Evolutionary conservation across 768 basidiomycete species (phyloP), one percentile per base, ranked within the genome.

Genomic region (Gyrodon lividus): DNA sequence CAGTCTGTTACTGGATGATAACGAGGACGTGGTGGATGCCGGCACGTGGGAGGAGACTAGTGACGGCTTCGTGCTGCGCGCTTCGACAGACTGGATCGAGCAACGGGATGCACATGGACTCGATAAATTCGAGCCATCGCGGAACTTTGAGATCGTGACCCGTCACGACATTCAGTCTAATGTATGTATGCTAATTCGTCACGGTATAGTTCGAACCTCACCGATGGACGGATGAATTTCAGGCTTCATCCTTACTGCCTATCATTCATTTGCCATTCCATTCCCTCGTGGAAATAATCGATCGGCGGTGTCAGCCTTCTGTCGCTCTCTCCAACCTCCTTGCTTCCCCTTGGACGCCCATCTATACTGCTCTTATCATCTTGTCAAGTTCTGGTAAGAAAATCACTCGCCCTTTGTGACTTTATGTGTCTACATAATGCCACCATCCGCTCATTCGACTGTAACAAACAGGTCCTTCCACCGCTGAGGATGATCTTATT

Each of bases 51-150:
- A 85, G 59, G 73, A 75, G 19, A 68, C 69, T 17, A 67, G 66
- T 13, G 60, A 73, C 30, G 77, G 76, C 16, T 73, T 70, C 45
- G 68, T 79, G 22, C 63, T 83, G 19, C 74, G 69, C 16, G 84
- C 84, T 6, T 87, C 85, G 2, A 88, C 87, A 6, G 81, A 85
- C 60, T 89, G 87, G 87, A 66, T 83, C 14, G 85, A 87, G 59
- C 82, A 83, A 58, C 74, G 72, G 20, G 83, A 86, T 61, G 75
- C 73, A 1, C 81, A 86, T 57, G 85, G 84, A 1, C 70, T 84
- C 4, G 85, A 88, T 63, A 81, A 77, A 51, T 81, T 79, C 35
- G 86, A 87, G 58, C 80, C 85, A 7, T 73, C 77, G 12, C 72
- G 78, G 55, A 89, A 89, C 59, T 70, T 89, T 7, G 83, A 88